Evolutionary conservation across 2,329 filamentous ascomycete genomes (phyloP), one percentile per base, ranked within the genome.

Genomic region (Nectriaceae sp.): DNA sequence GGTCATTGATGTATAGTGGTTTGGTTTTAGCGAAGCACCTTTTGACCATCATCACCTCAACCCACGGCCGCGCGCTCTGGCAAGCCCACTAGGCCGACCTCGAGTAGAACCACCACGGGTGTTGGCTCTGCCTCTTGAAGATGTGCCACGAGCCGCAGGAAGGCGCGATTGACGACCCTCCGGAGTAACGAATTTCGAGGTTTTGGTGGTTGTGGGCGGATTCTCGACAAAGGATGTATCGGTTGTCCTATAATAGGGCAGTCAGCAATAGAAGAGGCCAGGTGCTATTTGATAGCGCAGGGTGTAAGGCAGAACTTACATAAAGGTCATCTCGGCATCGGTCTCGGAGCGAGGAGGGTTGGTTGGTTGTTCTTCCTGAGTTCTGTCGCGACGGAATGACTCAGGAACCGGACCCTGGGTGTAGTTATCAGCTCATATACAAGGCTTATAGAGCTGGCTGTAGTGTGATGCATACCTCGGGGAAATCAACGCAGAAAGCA

Each of bases 401-500:
- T 96, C 91, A 8, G 85, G 66, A 55, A 96, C 83, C 0, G 92
- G 92, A 2, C 88, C 89, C 89, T 94, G 48, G 38, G 5, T 18
- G 20, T 29, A 29, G 29, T 36, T 49, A 53, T 38, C 43, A 44
- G 37, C 40, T 24, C 24, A 38, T 40, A 20, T 24, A 16, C 22
- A 20, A 8, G 8, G 15, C 8, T 11, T 37, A 18, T 37, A 31
- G 26, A 31, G 10, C 26, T 31, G 26, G 26, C 10, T 31, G 26
- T 37, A 18, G 6, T 37, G 33, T 10, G 21, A 37, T 31, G 20
- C n/a, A 43, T 72, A 91, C 91, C 83, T 99, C 94, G 0, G 91
- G 89, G 57, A 97, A 99, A 69, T 99, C 94, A 24, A 97, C 92
- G 68, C 93, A 97, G 68, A 97, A 99, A 1, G 94, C 94, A 70